Conservation (phyloP, 805 yeast genomes). For the Suhomyces kilbournensis region DNA sequence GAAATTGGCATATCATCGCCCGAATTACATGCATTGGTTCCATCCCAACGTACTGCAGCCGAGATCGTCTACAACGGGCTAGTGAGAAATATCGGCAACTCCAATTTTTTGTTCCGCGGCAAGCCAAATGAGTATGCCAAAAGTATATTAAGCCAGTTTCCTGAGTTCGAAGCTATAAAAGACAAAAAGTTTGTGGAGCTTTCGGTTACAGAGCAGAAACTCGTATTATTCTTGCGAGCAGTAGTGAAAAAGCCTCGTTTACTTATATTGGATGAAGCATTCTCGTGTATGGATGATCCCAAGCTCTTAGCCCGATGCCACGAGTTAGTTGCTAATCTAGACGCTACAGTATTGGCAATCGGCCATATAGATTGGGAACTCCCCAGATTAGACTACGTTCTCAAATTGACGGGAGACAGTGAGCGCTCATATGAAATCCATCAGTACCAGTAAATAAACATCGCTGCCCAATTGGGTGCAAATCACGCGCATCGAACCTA, state of each 20-base stretch:
- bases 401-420: slow-evolving; percentile 31
- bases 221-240: slow-evolving; percentile 73
- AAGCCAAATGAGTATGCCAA: slow-evolving; percentile 17
- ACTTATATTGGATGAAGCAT: slow-evolving; percentile 85
- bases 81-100: slow-evolving; percentile 54
- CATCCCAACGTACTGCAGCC: slow-evolving; percentile 48
- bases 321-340: slow-evolving; percentile 19
- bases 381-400: slow-evolving; percentile 57
- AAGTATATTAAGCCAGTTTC: slow-evolving; percentile 20
- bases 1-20: slow-evolving; percentile 88
- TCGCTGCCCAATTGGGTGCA: not conserved
- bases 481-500: not conserved
- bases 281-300: slow-evolving; percentile 81
- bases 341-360: slow-evolving; percentile 70
- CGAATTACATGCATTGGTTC: slow-evolving; percentile 86
- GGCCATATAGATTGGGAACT: slow-evolving; percentile 85
- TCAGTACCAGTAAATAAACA: slow-evolving; percentile 5
- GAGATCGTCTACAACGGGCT: slow-evolving; percentile 73
- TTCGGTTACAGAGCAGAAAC: slow-evolving; percentile 71
- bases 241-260: slow-evolving; percentile 74
- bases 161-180: slow-evolving; percentile 31
- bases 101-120: slow-evolving; percentile 47
- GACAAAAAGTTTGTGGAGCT: slow-evolving; percentile 51
- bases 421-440: slow-evolving; percentile 19
- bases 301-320: slow-evolving; percentile 34